These are phyloP conservation scores for Bidens hawaiensis DNA, from an alignment of 140 eudicot species.

Conservation along the genomic window DNA sequence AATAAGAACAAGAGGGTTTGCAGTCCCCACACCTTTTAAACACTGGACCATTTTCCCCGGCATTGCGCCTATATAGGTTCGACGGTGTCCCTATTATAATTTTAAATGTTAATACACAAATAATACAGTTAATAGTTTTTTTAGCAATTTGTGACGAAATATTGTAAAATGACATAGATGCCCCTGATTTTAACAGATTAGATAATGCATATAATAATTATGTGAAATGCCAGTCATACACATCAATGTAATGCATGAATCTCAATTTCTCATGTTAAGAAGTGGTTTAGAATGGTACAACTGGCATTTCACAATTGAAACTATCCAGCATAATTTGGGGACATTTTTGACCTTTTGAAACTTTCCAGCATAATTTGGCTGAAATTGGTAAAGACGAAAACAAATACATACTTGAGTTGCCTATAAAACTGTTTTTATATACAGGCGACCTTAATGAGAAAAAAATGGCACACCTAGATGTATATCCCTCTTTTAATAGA, in stretches of 20 bases:
- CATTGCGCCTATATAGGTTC: constrained; percentile 96
- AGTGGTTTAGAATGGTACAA: background rate
- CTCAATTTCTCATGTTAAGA: constrained; percentile 3
- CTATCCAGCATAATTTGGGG: too few species aligned
- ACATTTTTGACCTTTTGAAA: background rate
- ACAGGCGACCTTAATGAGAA: background rate
- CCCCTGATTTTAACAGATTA: background rate
- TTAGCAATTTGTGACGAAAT: background rate
- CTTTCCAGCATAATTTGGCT: background rate
- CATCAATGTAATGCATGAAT: background rate
- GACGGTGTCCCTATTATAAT: constrained; percentile 76
- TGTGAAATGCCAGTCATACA: background rate
- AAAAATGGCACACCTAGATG: background rate
- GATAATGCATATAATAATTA: background rate
- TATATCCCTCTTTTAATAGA: background rate
- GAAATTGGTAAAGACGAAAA: background rate
- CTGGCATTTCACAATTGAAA: background rate
- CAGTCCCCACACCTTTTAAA: constrained; percentile 82
- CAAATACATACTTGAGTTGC: background rate
- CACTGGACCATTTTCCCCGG: constrained; percentile 98
- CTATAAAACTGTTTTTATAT: background rate
- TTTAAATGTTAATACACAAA: constrained; percentile 13
- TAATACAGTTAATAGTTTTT: too few species aligned
- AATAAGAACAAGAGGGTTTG: constrained; percentile 91
- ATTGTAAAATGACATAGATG: background rate